Evolutionary conservation across 176 grass and related monocot genomes (phyloP), one percentile per base, ranked within the genome.

Genomic region (Panicum miliaceum): DNA sequence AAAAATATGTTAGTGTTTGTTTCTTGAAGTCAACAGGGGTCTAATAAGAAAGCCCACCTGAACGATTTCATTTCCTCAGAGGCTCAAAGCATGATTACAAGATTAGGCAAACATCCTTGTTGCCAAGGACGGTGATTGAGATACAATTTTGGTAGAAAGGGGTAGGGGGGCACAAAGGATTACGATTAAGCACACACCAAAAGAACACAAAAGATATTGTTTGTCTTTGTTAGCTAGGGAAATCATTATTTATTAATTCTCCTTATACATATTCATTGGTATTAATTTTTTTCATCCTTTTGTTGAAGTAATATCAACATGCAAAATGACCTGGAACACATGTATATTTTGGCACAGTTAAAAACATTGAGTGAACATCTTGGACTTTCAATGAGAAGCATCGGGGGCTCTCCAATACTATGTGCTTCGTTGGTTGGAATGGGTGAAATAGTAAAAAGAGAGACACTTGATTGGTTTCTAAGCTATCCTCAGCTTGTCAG

Each of bases 361-460:
- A 69, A 41, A 56, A 22, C 29, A 32, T 32, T 88, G 18, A 25
- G 62, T 8, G 86, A 88, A 25, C 73, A 88, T 54, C 81, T 84
- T 3, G 43, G 37, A 40, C 32, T 88, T 42, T 78, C 86, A 11
- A 32, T 48, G 36, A 38, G 43, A 64, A 88, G 45, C 18, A 36
- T 20, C 36, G 86, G 80, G 46, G 56, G 6, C 0, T 53, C 25
- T 52, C 29, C 41, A 35, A 14, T 88, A 64, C 56, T 65, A 25
- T 71, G 54, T 46, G 5, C 86, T 64, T 42, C 80, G 56, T 88
- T 88, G 41, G 56, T 70, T 19, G 80, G 80, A 72, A 77, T 88
- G 75, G 80, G 54, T 18, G 45, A 25, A 8, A 56, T 78, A 34
- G 19, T 9, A 43, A 64, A 56, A 35, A 45, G 25, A 26, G 56